A percentile compares a stretch with the other conserved stretches of the same genome.
These are phyloP conservation scores for Penicillium sp. DNA, from an alignment of 2,329 filamentous ascomycete genomes.

Conservation along the genomic window DNA sequence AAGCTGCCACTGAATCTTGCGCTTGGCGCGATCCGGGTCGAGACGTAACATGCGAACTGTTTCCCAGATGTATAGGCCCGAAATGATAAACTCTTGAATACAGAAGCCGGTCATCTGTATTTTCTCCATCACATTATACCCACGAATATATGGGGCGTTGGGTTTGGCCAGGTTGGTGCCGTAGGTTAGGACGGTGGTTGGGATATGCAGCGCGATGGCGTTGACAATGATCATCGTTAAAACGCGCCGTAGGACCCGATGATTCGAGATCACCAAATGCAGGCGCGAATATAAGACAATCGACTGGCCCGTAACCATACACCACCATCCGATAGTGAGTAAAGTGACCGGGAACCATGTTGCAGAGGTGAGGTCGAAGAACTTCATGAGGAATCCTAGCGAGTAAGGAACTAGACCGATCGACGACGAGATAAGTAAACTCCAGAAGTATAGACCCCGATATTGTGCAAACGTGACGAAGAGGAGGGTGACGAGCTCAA, in stretches of 20 bases:
- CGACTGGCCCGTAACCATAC: slow-evolving; percentile 51
- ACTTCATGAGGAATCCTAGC: slow-evolving; percentile 50
- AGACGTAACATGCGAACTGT: slow-evolving; percentile 53
- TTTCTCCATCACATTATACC: slow-evolving; percentile 53
- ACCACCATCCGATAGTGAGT: slow-evolving; percentile 49
- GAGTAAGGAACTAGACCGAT: slow-evolving; percentile 48
- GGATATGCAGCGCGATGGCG: slow-evolving; percentile 46
- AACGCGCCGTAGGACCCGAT: slow-evolving; percentile 41
- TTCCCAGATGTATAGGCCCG: slow-evolving; percentile 55
- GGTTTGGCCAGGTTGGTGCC: slow-evolving; percentile 40
- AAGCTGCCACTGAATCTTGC: slow-evolving; percentile 51
- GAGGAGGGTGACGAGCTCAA: slow-evolving; percentile 51
- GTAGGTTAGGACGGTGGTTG: slow-evolving; percentile 48
- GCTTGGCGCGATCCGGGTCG: slow-evolving; percentile 44
- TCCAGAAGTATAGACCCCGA: slow-evolving; percentile 53
- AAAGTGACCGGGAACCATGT: slow-evolving; percentile 44
- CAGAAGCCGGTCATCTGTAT: slow-evolving; percentile 59
- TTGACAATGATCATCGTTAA: slow-evolving; percentile 50
- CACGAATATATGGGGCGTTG: slow-evolving; percentile 28
- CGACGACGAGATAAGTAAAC: slow-evolving; percentile 45
- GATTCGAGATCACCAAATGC: slow-evolving; percentile 47
- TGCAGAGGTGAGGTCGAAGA: slow-evolving; percentile 40
- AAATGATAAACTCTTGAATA: slow-evolving; percentile 57
- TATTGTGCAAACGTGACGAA: slow-evolving; percentile 51
- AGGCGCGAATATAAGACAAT: slow-evolving; percentile 53